Conservation (phyloP, 2,329 filamentous ascomycete species). For the Aspergillus terreus region DNA sequence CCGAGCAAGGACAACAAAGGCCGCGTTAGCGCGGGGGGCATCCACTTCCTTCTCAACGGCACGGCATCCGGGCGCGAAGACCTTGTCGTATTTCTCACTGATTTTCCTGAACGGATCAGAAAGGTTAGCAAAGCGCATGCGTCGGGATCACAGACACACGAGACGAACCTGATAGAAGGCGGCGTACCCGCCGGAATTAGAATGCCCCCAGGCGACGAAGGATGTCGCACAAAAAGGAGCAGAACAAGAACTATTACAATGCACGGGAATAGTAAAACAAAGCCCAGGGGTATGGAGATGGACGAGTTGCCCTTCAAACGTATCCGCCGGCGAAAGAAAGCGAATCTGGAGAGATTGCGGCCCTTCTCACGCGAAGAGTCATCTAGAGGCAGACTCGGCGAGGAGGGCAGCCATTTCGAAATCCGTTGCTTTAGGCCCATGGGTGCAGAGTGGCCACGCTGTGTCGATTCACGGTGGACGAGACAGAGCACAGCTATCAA, state of each 20-base stretch:
- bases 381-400: conserved; percentile 45
- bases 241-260: conserved; percentile 89
- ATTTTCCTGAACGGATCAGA: conserved; percentile 66
- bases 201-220: conserved; percentile 74
- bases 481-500: conserved; percentile 7
- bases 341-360: conserved; percentile 52
- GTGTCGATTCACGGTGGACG: conserved; percentile 11
- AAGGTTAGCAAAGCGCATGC: conserved; percentile 14
- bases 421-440: conserved; percentile 55
- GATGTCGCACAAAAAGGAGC: conserved; percentile 83
- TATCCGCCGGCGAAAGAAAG: conserved; percentile 82
- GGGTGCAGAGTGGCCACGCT: conserved; percentile 28
- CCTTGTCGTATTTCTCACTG: conserved; percentile 94
- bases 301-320: conserved; percentile 87
- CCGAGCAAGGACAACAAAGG: conserved; percentile 89
- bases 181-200: conserved; percentile 84
- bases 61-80: conserved; percentile 87
- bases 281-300: conserved; percentile 85
- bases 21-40: conserved; percentile 82
- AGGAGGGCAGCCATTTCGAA: conserved; percentile 49
- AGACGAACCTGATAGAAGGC: conserved; percentile 76
- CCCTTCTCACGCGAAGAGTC: conserved; percentile 45
- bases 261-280: conserved; percentile 88
- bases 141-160: neutral
- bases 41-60: conserved; percentile 63